Base-by-base conservation (phyloP, 176 grass and related monocot genomes). In the Alopecurus myosuroides region DNA sequence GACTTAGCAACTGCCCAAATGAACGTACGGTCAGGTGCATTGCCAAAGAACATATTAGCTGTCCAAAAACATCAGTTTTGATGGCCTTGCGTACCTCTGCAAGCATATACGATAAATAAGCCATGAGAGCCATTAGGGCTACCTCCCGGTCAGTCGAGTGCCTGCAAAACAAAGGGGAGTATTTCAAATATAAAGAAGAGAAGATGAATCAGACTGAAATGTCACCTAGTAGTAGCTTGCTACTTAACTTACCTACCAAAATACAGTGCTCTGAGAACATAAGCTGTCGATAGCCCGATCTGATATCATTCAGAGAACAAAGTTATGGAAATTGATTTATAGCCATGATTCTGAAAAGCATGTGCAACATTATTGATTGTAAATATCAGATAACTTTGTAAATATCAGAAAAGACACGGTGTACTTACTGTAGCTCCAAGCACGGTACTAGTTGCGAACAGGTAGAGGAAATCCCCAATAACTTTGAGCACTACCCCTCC, bases 91-190 rank as follows among this genome's bases (percentile, higher is more conserved):
- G 44, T 45, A 48, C 96, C 83, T 98, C 96, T 80, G 96, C 93
- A 49, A 98, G 52, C 89, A 95, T 94, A 77, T 98, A 98, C 11
- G 96, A 98, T 22, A 98, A 86, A 77, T 98, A 98, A 49, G 96
- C 93, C 96, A 98, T 98, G 17, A 95, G 87, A 81, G 77, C 85
- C 91, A 98, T 98, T 76, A 95, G 73, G 22, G 96, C 93, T 74
- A 98, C 88, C 89, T 98, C 93, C 18, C 93, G 85, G 35, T 98
- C 96, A 40, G 96, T 98, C 3, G 93, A 98, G 80, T 98, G 96
- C 77, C 96, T 98, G 36, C 20, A 86, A 81, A 95, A 79, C 49
- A 81, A 70, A 12, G 62, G 15, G 34, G 51, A 42, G 1, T 20
- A 11, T 42, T 83, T 70, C 3, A 50, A 76, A 66, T 28, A 52